Base-by-base conservation (phyloP, 1,139 yeast species). In the Pichia sp. region DNA sequence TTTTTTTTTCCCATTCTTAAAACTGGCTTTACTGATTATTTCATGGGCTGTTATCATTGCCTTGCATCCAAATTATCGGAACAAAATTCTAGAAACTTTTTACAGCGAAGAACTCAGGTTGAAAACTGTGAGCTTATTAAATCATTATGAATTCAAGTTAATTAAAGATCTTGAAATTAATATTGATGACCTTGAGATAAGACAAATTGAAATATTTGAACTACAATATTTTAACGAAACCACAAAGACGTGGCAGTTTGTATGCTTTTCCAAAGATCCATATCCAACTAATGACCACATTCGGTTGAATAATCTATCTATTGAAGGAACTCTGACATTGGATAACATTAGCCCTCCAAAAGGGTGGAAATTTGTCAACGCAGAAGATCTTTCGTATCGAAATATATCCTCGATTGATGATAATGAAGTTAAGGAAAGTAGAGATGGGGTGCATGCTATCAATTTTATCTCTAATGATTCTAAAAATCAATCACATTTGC, bases 171-270 rank as follows among this genome's bases (percentile, higher is more conserved):
- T 68, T 41, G 65, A 72, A 46, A 64, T 60, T 16, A 54, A 54
- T 28, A 45, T 48, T 8, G 64, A 62, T 33, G 53, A 59, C 1
- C 55, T 52, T 27, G 69, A 67, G 43, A 55, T 56, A 49, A 57
- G 68, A 44, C 71, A 73, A 50, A 79, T 81, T 16, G 87, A 83
- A 55, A 73, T 84, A 2, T 87, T 69, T 64, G 95, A 87, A 58
- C 64, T 86, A 36, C 95, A 87, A 53, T 65, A 65, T 52, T 70
- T 75, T 47, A 72, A 78, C 57, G 59, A 64, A 7, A 64, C 62
- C 4, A 62, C 71, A 3, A 75, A 73, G 41, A 75, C 73, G 46
- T 86, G 95, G 95, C 62, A 62, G 35, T 54, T 66, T 27, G 60
- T 77, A 2, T 85, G 86, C 31, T 83, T 71, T 57, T 64, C 80